Base-by-base conservation (phyloP, 2,329 filamentous ascomycete genomes). In the Alternaria ventricosa region DNA sequence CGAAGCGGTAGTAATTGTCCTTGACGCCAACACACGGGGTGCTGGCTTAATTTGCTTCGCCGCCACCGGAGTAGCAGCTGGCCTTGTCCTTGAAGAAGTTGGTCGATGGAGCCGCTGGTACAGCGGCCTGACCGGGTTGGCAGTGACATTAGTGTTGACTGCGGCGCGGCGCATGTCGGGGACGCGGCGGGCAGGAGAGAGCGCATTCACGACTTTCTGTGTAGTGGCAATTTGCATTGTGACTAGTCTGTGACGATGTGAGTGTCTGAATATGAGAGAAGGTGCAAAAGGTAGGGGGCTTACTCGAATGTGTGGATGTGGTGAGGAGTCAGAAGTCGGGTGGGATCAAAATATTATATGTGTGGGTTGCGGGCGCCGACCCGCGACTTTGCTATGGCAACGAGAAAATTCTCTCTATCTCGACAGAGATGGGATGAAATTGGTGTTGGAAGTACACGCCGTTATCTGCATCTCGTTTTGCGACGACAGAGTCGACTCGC, bases 31-130 rank as follows among this genome's bases (percentile, higher is more conserved):
- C 36, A 41, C 36, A 18, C 36, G 36, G n/a, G 18, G 46, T 20
- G 36, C 6, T 20, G 15, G 47, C 23, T 36, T 43, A 9, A 1
- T n/a, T 45, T 50, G 43, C 57, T 50, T 60, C 20, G 41, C 49
- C 51, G 20, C 49, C 27, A 22, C 47, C 18, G 25, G 25, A 28
- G 50, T 23, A 2, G 13, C 22, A 22, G 43, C n/a, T 46, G 20
- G 41, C 41, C 43, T 55, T 36, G 41, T n/a, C 12, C 15, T 58
- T 50, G 30, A 50, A 43, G 23, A 28, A 13, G 11, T 41, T 60
- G 57, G 13, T 46, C 49, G 49, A 6, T 55, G 22, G 57, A 60
- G 49, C 15, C 50, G 49, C 57, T 60, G n/a, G 49, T 60, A 55
- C 22, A 55, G 41, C 49, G 43, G 28, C 57, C 27, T 60, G 49